These are phyloP conservation scores for Starmerella cellae DNA, from an alignment of 805 yeast genomes.

Conservation along the genomic window DNA sequence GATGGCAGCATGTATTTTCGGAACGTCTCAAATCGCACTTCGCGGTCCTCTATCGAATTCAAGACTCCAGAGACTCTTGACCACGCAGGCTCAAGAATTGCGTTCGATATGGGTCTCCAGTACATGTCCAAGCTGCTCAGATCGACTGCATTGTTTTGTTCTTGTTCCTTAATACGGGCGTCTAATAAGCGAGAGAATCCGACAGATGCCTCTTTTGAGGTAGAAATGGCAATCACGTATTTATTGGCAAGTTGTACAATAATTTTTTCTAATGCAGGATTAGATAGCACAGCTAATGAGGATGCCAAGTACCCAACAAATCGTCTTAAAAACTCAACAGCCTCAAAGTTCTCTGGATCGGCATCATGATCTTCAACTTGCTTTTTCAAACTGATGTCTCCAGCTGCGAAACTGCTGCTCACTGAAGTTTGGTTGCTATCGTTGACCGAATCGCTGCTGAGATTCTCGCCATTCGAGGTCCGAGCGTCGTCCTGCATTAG, in stretches of 20 bases:
- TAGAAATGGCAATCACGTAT: conserved; percentile 1
- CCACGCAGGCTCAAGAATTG: conserved; percentile 9
- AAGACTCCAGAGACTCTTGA: not conserved
- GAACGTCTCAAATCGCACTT: conserved; percentile 4
- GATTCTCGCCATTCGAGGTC: not conserved
- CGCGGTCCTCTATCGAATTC: not conserved
- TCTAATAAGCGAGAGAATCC: conserved; percentile 1
- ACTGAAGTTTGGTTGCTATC: not conserved
- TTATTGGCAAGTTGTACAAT: not conserved
- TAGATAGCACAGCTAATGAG: not conserved
- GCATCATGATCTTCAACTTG: not conserved
- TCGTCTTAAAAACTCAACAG: not conserved
- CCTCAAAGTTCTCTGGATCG: not conserved
- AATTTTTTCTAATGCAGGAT: not conserved
- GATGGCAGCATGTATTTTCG: conserved; percentile 16
- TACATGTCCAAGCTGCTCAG: not conserved
- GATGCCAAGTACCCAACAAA: not conserved
- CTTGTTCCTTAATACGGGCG: not conserved
- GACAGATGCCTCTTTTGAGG: not conserved
- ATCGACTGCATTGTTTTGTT: not conserved
- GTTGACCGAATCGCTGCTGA: not conserved
- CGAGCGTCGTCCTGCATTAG: not conserved
- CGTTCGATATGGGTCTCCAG: conserved; percentile 2
- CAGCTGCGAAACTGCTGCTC: not conserved
- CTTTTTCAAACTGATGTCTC: too few species aligned